Conservation (phyloP, 352 stramenopile species). For the Phytophthora boehmeriae region DNA sequence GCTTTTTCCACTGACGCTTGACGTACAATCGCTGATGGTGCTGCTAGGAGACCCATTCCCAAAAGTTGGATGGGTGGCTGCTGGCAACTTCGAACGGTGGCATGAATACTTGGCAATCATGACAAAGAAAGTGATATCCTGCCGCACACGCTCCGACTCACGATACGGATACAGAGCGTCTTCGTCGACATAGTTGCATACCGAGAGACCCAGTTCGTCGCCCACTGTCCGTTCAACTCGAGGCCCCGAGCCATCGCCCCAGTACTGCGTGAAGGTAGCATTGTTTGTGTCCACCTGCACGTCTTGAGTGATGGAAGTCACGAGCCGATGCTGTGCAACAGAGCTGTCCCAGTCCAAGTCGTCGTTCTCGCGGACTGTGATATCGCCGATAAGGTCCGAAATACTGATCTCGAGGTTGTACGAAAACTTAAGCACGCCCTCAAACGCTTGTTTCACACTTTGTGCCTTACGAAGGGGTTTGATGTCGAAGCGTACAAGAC, state of each 20-base stretch:
- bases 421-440: slow-evolving; percentile 46
- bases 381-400: slow-evolving; percentile 39
- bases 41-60: slow-evolving; percentile 7
- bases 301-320: slow-evolving; percentile 27
- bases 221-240: slow-evolving; percentile 8
- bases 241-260: slow-evolving; percentile 22
- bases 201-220: slow-evolving; percentile 36
- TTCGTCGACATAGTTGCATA: slow-evolving; percentile 52
- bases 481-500: slow-evolving; percentile 46
- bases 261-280: slow-evolving; percentile 41
- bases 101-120: slow-evolving; percentile 32
- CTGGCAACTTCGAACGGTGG: slow-evolving; percentile 1
- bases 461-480: slow-evolving; percentile 36
- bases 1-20: not conserved
- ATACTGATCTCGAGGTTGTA: slow-evolving; percentile 55
- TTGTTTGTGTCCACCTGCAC: slow-evolving; percentile 50
- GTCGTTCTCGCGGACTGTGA: slow-evolving; percentile 51
- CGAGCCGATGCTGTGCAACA: slow-evolving; percentile 43
- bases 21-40: not conserved
- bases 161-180: slow-evolving; percentile 58
- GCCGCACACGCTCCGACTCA: slow-evolving; percentile 35
- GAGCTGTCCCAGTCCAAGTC: slow-evolving; percentile 34
- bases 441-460: slow-evolving; percentile 43
- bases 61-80: too few relatives aligned
- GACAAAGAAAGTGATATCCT: slow-evolving; percentile 53